A percentile compares a stretch with the other conserved stretches of the same genome.
phyloP scores from a whole-genome alignment of 352 stramenopile genomes.

The Globisporangium splendens region DNA sequence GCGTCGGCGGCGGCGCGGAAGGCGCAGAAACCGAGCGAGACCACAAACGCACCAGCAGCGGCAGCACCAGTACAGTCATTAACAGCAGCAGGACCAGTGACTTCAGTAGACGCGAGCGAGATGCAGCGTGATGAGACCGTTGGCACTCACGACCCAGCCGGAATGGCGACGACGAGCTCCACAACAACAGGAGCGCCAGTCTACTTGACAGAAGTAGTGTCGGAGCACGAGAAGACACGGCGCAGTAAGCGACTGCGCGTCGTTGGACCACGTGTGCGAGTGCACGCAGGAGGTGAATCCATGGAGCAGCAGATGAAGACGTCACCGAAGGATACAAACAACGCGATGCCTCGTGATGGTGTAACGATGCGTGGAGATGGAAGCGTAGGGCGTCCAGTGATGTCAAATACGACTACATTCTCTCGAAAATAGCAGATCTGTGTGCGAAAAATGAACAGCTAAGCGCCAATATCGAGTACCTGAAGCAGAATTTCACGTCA shows the following conservation, averaged over 20 bases:
- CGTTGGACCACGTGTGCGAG: too few species aligned
- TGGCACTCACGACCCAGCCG: not conserved
- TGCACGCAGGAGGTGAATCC: too few species aligned
- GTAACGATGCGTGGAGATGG: not conserved
- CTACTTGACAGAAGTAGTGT: too few species aligned
- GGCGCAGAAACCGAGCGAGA: not conserved
- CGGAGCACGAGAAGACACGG: too few species aligned
- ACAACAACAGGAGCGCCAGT: too few species aligned
- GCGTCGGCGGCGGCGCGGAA: not conserved
- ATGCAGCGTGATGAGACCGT: not conserved
- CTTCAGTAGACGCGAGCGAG: not conserved
- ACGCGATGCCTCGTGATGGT: not conserved
- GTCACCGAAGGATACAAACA: too few species aligned
- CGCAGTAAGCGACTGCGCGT: too few species aligned
- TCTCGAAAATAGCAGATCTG: slow-evolving; percentile 16
- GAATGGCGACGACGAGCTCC: not conserved
- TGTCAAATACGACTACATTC: slow-evolving; percentile 20
- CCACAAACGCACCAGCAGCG: not conserved
- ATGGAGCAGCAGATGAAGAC: too few species aligned
- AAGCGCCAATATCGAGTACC: slow-evolving; percentile 28
- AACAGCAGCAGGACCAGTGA: not conserved
- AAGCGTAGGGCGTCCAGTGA: not conserved
- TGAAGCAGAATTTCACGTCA: slow-evolving; percentile 36
- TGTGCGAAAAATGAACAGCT: slow-evolving; percentile 37
- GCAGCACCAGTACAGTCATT: too few species aligned